Conservation (phyloP, 345 rosid genomes). For the Populus ilicifolia region DNA sequence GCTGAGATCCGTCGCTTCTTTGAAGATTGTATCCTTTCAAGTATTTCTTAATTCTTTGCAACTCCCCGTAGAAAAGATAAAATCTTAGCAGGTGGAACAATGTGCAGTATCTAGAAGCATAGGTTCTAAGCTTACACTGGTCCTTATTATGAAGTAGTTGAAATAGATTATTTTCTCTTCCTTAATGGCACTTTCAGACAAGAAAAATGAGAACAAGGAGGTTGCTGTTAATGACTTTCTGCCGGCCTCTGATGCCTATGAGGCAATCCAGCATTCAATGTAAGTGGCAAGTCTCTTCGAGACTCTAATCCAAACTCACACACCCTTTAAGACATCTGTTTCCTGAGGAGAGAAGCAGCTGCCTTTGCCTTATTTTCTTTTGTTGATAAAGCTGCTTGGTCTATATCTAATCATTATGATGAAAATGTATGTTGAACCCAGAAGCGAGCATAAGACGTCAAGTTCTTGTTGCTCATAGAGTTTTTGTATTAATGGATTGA, state of each 20-base stretch:
- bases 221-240: slow-evolving; percentile 35
- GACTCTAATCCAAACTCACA: not conserved
- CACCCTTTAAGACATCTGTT: not conserved
- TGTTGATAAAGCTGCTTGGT: not conserved
- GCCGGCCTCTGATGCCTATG: slow-evolving; percentile 29
- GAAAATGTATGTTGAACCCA: not conserved
- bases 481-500: too few relatives aligned
- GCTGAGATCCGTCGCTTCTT: slow-evolving; percentile 38
- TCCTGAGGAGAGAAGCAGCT: not conserved
- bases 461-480: too few relatives aligned
- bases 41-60: not conserved
- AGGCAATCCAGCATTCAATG: slow-evolving; percentile 29
- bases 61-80: not conserved
- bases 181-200: slow-evolving; percentile 30
- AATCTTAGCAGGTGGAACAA: not conserved
- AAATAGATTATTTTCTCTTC: not conserved
- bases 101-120: not conserved
- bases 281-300: slow-evolving; percentile 10
- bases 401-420: not conserved
- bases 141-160: not conserved
- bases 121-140: not conserved
- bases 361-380: not conserved
- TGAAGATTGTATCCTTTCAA: slow-evolving; percentile 33
- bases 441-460: not conserved
- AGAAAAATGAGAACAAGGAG: slow-evolving; percentile 52